These are phyloP conservation scores for Tephrocybe rancida DNA, from an alignment of 768 basidiomycete genomes.

Conservation along the genomic window DNA sequence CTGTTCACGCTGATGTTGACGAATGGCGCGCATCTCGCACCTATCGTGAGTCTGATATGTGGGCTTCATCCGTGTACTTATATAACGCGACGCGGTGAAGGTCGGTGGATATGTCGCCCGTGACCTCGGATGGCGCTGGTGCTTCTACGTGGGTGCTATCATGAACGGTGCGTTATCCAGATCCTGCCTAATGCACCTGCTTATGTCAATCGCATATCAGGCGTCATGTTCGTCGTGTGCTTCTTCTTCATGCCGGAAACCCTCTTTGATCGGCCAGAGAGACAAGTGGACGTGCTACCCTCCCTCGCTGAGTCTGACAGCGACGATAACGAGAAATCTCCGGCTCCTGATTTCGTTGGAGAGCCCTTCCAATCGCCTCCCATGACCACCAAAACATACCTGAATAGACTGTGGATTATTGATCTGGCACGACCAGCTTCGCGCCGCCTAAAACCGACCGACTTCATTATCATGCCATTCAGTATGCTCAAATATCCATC, in stretches of 20 bases:
- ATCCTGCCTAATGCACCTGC: not conserved
- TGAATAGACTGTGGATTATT: constrained; percentile 31
- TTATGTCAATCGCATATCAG: constrained; percentile 1
- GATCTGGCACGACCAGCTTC: constrained; percentile 30
- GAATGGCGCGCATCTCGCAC: constrained; percentile 42
- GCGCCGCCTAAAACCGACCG: constrained; percentile 25
- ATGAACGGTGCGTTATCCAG: constrained; percentile 28
- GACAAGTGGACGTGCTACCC: constrained; percentile 10
- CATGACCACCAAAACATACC: constrained; percentile 24
- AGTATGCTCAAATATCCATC: constrained; percentile 44
- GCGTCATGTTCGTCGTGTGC: constrained; percentile 34
- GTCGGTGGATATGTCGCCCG: constrained; percentile 40
- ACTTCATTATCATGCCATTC: constrained; percentile 35
- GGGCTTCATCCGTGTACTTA: not conserved
- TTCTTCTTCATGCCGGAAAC: constrained; percentile 45
- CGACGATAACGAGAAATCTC: constrained; percentile 14
- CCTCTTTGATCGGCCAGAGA: constrained; percentile 32
- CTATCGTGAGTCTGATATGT: constrained; percentile 30
- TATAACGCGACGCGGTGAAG: constrained; percentile 11
- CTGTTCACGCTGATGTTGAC: constrained; percentile 43
- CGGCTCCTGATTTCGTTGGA: constrained; percentile 13
- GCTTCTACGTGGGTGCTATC: constrained; percentile 46
- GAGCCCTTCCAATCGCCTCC: constrained; percentile 28
- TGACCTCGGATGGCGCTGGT: constrained; percentile 43
- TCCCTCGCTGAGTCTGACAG: not conserved